Evolutionary conservation across 176 grass and related monocot species (phyloP).

Genomic region (Aegilops bicornis): DNA sequence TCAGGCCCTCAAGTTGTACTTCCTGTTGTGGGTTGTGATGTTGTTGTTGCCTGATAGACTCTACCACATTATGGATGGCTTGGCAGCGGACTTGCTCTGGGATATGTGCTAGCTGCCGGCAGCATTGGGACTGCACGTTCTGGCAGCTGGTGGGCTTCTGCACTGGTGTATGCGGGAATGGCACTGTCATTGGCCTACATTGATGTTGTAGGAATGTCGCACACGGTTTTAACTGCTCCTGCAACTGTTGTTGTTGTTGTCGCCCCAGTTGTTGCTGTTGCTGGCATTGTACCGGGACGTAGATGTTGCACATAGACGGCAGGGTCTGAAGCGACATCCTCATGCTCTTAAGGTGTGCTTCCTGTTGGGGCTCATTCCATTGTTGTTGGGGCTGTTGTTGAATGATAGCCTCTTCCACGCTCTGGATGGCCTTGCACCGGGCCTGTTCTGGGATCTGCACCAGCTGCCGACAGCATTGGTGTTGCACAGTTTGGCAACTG

Average conservation of each 20-base stretch:
- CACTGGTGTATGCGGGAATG: background rate
- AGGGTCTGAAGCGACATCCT: background rate
- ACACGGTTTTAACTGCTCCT: too few relatives aligned
- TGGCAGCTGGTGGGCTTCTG: background rate
- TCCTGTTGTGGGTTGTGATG: background rate
- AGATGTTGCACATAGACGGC: background rate
- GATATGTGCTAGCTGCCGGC: background rate
- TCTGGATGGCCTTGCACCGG: background rate
- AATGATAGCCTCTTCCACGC: background rate
- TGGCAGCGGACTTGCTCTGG: background rate
- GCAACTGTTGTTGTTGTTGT: too few relatives aligned
- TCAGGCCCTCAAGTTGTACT: background rate
- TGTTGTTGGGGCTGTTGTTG: background rate
- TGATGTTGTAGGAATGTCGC: background rate
- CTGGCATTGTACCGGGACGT: background rate
- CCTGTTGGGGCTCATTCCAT: background rate
- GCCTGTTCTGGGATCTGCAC: background rate
- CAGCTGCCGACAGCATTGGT: conserved; percentile 10
- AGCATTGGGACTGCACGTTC: conserved; percentile 8
- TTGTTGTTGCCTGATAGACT: background rate
- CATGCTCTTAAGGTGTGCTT: background rate
- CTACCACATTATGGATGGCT: background rate
- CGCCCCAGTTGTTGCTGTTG: too few relatives aligned
- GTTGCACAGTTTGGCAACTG: background rate
- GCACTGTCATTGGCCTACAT: background rate